Percentiles rank a stretch among this genome's conserved stretches.
Conservation (phyloP, 2,329 filamentous ascomycete species). For the Beauveria sp. region DNA sequence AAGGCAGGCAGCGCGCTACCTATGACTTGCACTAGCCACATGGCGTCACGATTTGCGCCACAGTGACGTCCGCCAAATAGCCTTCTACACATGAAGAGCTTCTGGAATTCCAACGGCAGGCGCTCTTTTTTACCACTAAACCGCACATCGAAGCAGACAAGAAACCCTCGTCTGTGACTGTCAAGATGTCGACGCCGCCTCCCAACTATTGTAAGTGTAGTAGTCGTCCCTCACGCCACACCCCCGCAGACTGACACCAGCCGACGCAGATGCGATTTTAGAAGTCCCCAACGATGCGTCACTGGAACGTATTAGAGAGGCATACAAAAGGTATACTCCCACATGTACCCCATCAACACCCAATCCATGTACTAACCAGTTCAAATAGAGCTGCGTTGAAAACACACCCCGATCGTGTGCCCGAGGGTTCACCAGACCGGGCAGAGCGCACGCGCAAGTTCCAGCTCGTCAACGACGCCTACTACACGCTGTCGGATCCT, state of each 20-base stretch:
- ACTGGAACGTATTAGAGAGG: conserved; percentile 72
- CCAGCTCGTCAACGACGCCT: conserved; percentile 87
- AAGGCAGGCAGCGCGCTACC: not conserved
- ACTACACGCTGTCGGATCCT: conserved; percentile 81
- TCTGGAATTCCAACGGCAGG: not conserved
- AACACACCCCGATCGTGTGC: conserved; percentile 87
- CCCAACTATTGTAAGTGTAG: conserved; percentile 44
- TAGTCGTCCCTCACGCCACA: not conserved
- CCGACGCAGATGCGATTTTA: conserved; percentile 53
- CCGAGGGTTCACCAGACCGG: conserved; percentile 76
- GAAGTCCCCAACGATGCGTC: conserved; percentile 62
- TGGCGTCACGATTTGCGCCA: conserved; percentile 2
- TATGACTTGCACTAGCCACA: conserved; percentile 2
- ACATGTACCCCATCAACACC: not conserved
- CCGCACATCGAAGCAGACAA: not conserved
- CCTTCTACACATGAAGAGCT: not conserved
- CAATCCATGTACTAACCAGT: conserved; percentile 13
- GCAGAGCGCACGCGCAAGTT: conserved; percentile 75
- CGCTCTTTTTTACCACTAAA: not conserved
- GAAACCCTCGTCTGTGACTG: not conserved
- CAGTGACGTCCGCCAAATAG: conserved; percentile 7
- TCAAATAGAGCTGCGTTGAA: conserved; percentile 70
- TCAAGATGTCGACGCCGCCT: conserved; percentile 26
- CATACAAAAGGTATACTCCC: conserved; percentile 65
- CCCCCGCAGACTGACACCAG: conserved; percentile 4